Evolutionary conservation across 352 stramenopile species (phyloP), one percentile per base, ranked within the genome.

Genomic region (Globisporangium takayamanum): DNA sequence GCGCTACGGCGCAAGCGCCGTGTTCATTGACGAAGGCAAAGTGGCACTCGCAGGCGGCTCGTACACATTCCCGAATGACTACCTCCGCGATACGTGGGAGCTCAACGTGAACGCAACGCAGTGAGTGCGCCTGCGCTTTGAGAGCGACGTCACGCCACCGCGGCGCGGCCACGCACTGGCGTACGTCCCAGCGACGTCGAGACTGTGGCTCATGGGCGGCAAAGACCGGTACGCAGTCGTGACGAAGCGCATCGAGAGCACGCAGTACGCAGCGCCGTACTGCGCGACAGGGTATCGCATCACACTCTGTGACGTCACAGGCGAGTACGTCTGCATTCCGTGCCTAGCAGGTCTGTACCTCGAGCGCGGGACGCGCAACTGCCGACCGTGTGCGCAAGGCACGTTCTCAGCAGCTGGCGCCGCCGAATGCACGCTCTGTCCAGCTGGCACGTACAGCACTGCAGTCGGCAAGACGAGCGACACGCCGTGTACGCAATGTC

Each of bases 1-100:
- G 3, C 82, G 82, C 41, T 89, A 84, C 48, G 80, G 80, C 15
- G 63, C 78, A 1, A 74, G 76, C 2, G 65, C 85, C 15, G 60
- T 62, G 12, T 80, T 87, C 55, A 62, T 88, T 26, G 76, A 88
- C 41, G 69, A 86, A 54, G 78, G 80, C 14, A 84, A 81, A 53
- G 46, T 90, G 6, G 67, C 75, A 30, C 63, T 92, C 6, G 65
- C 71, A 7, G 82, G 80, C 4, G 82, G 82, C 12, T 92, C 82
- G 15, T 88, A 78, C 53, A 73, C 69, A n/a, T 92, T 92, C 55
- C 82, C 82, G 5, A 87, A 70, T 51, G 82, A 92, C 53, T 92
- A 87, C 50, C 67, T 92, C 5, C 73, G 67, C 36, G 82, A 92
- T 44, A 63, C 69, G 15, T 92, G 82, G 82, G 82, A 89, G 54